Evolutionary conservation across 2,329 filamentous ascomycete species (phyloP), one percentile per base, ranked within the genome.

Genomic region (Torrubiella hemipterigena): DNA sequence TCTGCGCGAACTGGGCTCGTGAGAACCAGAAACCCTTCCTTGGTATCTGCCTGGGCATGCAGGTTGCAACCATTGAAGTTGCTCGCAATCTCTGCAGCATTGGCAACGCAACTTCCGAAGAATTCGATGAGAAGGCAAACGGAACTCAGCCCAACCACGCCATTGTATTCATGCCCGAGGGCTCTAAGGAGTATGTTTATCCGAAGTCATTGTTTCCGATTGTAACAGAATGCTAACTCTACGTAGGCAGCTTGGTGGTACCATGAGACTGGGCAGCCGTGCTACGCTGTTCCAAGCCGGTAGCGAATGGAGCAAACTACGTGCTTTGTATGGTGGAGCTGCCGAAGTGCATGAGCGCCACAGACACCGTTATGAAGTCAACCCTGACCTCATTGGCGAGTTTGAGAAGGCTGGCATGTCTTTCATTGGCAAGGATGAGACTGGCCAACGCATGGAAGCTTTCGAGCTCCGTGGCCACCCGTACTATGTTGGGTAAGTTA

Each of bases 91-190:
- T 89, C 2, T 81, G 76, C 55, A 71, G 70, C 17, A 65, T 86
- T 38, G 45, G 61, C 20, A 50, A 59, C 7, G 72, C 70, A 17
- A 64, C 60, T 4, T 69, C 64, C 6, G 70, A 73, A 41, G 73
- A 77, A 47, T 61, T 75, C 17, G 43, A 62, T 29, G 51, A 65
- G 17, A 48, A 61, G 4, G 69, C 76, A n/a, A 60, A 74, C 30
- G n/a, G n/a, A n/a, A n/a, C n/a, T n/a, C n/a, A n/a, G n/a, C n/a
- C n/a, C n/a, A 65, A 85, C 48, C 74, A 72, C 15, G 72, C 83
- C 18, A 75, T 98, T 43, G 72, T 96, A 43, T 89, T 81, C 59
- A 98, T 96, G 89, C 89, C 87, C 3, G 89, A 95, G 47, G n/a
- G n/a, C n/a, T 54, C 50, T 38, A 61, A 58, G 42, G 54, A 56